These are phyloP conservation scores for Apiospora malaysiana DNA, from an alignment of 2,329 filamentous ascomycete species.

Conservation along the genomic window DNA sequence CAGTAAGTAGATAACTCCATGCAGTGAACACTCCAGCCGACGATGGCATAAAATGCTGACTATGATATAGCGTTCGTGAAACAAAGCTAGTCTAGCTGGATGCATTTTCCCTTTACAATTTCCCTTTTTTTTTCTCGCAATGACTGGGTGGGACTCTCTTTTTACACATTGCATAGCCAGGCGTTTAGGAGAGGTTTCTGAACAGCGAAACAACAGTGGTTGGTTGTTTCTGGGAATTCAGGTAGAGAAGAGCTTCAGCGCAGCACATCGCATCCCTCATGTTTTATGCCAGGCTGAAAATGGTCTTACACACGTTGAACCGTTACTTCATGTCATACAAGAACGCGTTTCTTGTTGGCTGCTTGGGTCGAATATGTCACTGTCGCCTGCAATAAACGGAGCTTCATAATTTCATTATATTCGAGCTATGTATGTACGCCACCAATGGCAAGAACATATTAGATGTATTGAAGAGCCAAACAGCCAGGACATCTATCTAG, in stretches of 20 bases:
- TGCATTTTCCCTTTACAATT: neutral
- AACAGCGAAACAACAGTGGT: neutral
- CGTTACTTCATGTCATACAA: neutral
- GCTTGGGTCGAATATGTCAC: neutral
- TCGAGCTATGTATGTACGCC: conserved; percentile 15
- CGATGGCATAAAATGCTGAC: neutral
- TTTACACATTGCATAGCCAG: conserved; percentile 37
- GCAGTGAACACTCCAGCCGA: too few relatives aligned
- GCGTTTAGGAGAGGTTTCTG: conserved; percentile 33
- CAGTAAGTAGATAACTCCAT: conserved; percentile 65
- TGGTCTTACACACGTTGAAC: neutral
- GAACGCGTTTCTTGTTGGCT: neutral
- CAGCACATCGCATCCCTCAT: neutral
- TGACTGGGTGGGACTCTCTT: conserved; percentile 16
- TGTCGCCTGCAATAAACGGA: neutral
- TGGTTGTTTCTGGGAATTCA: neutral
- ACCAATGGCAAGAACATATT: neutral
- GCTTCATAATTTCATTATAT: conserved; percentile 8
- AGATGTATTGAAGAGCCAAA: neutral
- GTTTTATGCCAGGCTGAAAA: too few relatives aligned
- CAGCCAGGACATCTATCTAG: conserved; percentile 1
- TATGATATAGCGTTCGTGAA: conserved; percentile 35
- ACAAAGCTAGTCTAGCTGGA: neutral
- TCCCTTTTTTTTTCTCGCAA: neutral
- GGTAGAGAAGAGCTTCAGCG: conserved; percentile 7